Conservation (phyloP, 192 early-diverging fungal species). For the Ramicandelaber brevisporus region DNA sequence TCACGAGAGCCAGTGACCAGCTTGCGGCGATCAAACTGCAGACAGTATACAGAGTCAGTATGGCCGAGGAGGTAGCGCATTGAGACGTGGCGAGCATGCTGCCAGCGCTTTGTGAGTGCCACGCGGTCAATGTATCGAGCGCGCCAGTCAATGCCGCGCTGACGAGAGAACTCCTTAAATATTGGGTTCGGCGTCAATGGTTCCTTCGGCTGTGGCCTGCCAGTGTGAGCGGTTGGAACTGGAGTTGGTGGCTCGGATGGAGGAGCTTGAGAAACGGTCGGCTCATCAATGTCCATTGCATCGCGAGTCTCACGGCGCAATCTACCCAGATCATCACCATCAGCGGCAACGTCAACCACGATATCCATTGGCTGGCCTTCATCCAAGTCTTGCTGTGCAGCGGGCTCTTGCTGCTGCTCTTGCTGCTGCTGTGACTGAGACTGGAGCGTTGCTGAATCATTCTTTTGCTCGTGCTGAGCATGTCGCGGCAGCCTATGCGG, state of each 20-base stretch:
- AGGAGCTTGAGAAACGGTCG: not conserved
- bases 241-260: not conserved
- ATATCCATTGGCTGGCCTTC: no score
- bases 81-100: conserved; percentile 6
- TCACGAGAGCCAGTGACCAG: conserved; percentile 60
- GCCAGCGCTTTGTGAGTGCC: not conserved
- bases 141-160: not conserved
- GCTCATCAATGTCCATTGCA: no score
- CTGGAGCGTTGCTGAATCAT: not conserved
- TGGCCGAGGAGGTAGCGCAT: conserved; percentile 47
- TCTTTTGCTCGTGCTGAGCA: not conserved
- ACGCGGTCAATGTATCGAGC: not conserved
- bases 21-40: conserved; percentile 52
- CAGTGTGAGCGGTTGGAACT: not conserved
- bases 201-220: not conserved
- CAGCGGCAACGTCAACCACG: no score
- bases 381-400: no score
- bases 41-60: conserved; percentile 64
- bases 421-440: not conserved
- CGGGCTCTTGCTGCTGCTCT: no score
- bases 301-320: no score
- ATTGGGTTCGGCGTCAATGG: not conserved
- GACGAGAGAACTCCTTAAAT: not conserved
- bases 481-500: not conserved
- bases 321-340: no score